These are phyloP conservation scores for Fusarium armeniacum DNA, from an alignment of 2,329 filamentous ascomycete species.

Conservation along the genomic window DNA sequence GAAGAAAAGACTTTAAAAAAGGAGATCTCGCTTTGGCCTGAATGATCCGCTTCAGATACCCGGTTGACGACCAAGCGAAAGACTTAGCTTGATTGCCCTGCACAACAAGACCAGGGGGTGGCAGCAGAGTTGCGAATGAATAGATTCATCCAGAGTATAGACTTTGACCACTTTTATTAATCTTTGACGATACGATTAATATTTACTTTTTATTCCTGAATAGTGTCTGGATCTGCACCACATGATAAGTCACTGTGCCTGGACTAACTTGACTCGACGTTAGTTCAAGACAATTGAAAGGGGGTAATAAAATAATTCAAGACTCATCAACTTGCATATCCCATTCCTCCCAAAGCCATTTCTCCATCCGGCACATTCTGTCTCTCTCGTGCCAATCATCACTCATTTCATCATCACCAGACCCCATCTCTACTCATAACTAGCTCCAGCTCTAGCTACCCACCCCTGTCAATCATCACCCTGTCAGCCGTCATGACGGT, in stretches of 20 bases:
- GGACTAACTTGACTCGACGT: background rate
- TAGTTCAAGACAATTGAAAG: conserved; percentile 25
- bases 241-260: conserved; percentile 1
- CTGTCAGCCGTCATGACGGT: conserved; percentile 37
- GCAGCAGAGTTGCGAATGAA: conserved; percentile 5
- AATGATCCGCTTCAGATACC: conserved; percentile 5
- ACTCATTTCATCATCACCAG: conserved; percentile 27
- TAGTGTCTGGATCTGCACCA: conserved; percentile 9
- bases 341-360: conserved; percentile 11
- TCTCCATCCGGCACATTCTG: conserved; percentile 21
- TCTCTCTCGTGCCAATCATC: conserved; percentile 32
- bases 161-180: conserved; percentile 15
- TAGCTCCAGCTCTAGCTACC: conserved; percentile 20
- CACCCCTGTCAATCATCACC: conserved; percentile 37
- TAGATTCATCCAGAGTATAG: conserved; percentile 10
- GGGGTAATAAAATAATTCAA: conserved; percentile 17
- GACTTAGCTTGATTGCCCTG: conserved; percentile 42
- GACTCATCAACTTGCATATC: conserved; percentile 12
- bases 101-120: conserved; percentile 37
- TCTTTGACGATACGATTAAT: conserved; percentile 19
- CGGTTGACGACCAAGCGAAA: conserved; percentile 29
- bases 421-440: conserved; percentile 35
- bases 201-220: background rate
- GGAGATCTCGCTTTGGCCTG: conserved; percentile 27
- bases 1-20: background rate